Evolutionary conservation across 2,329 filamentous ascomycete genomes (phyloP).

Genomic region (Aspergillus fumigatus): DNA sequence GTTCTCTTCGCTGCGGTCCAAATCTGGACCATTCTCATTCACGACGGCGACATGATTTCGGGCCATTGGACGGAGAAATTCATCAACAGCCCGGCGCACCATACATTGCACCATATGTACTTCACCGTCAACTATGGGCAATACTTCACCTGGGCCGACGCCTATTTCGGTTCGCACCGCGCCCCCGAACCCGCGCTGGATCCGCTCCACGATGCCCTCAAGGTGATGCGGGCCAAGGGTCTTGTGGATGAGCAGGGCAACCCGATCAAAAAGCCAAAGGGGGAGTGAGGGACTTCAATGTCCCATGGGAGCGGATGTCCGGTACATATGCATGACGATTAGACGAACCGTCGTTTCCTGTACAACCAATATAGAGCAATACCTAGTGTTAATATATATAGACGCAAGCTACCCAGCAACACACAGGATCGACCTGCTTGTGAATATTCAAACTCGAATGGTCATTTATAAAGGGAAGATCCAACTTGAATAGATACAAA

Average conservation of each 20-base stretch:
- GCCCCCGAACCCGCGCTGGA: background rate
- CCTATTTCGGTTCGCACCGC: slow-evolving; percentile 70
- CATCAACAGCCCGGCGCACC: slow-evolving; percentile 84
- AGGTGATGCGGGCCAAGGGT: background rate
- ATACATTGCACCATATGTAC: slow-evolving; percentile 84
- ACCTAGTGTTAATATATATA: background rate
- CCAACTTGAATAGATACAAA: no score
- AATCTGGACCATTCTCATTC: slow-evolving; percentile 83
- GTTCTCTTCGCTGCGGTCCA: slow-evolving; percentile 77
- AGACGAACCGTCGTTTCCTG: background rate
- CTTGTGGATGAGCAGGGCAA: background rate
- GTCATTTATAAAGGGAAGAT: no score
- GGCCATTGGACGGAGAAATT: slow-evolving; percentile 31
- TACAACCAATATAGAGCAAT: background rate
- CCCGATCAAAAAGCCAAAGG: background rate
- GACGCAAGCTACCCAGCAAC: background rate
- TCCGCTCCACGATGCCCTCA: background rate
- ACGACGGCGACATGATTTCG: slow-evolving; percentile 63
- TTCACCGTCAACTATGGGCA: slow-evolving; percentile 83
- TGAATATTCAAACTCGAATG: no score
- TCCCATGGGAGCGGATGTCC: background rate
- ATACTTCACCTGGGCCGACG: slow-evolving; percentile 80
- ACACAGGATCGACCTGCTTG: no score
- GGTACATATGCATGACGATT: background rate
- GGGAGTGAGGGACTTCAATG: background rate